Base-by-base conservation (phyloP, 1,139 yeast species). In the Ogataea hybrid region DNA sequence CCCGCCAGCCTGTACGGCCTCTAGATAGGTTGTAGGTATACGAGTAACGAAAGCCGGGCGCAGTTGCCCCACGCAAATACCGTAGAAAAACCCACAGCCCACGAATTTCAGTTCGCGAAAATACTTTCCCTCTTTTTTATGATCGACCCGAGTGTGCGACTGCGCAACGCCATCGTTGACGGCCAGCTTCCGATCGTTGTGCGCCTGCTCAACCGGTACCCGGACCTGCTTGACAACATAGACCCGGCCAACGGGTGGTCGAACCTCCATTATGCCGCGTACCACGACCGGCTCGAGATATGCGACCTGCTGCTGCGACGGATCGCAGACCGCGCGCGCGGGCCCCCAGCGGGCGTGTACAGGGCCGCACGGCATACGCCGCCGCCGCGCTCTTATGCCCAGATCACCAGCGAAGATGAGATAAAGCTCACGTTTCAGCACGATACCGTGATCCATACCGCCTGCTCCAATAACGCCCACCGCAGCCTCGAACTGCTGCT, bases 171-270 rank as follows among this genome's bases (percentile, higher is more conserved):
- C 8, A 75, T 90, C 14, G 70, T 74, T 6, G 75, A 75, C 41
- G 95, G 94, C 28, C 84, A 86, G 52, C 69, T 83, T 18, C 73
- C 82, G 21, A 83, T 86, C 21, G 92, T 86, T 28, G 75, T 79
- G 52, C 73, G 96, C 25, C 67, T 92, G 9, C 63, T 90, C 12
- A 70, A 74, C 41, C 71, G 94, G 38, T 85, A 75, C 56, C 96
- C 97, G 0, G 85, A 81, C 28, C 69, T 89, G 35, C 68, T 94
- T 64, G 79, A 83, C 43, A 87, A 89, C 58, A 71, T 79, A 17
- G 90, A 92, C 59, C 70, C 81, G 11, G 46, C 68, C 32, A 79
- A 84, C 53, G 97, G 97, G 1, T 90, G 97, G 97, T 74, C 86
- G 32, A 85, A 88, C 39, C 70, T 90, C 37, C 97, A 90, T 63